Conservation (phyloP, 202 grass and related monocot genomes). For the Zizania palustris region DNA sequence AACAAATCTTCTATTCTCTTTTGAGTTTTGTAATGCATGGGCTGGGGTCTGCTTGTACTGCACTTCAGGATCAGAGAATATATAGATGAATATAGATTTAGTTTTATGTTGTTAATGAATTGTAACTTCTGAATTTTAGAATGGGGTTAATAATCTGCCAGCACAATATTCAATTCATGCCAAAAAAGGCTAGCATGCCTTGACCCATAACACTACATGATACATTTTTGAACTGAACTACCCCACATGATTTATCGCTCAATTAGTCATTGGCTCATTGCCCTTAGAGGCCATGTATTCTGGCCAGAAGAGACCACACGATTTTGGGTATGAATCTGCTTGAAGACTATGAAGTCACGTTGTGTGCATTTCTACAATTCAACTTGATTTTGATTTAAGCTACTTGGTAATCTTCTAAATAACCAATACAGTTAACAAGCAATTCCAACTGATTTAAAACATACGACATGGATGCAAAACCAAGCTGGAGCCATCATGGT, state of each 20-base stretch:
- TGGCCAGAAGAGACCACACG: background rate
- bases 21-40: slow-evolving; percentile 17
- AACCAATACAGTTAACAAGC: slow-evolving; percentile 3
- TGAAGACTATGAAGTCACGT: slow-evolving; percentile 23
- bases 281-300: background rate
- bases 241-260: slow-evolving; percentile 1
- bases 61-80: background rate
- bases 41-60: background rate
- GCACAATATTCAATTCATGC: background rate
- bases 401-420: slow-evolving; percentile 13
- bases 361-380: slow-evolving; percentile 7
- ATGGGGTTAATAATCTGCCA: background rate
- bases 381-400: slow-evolving; percentile 1
- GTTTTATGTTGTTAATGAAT: slow-evolving; percentile 14
- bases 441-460: background rate
- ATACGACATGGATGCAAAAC: slow-evolving; percentile 21
- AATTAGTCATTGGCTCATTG: background rate
- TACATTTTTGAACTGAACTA: slow-evolving; percentile 22
- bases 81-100: background rate
- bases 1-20: slow-evolving; percentile 2
- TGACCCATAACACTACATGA: background rate
- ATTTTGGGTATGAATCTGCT: background rate
- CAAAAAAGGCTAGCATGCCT: background rate
- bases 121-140: background rate
- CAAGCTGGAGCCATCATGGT: slow-evolving; percentile 36